Evolutionary conservation across 225 moss, liverwort and hornwort genomes (phyloP).

Genomic region (Asterella californica): DNA sequence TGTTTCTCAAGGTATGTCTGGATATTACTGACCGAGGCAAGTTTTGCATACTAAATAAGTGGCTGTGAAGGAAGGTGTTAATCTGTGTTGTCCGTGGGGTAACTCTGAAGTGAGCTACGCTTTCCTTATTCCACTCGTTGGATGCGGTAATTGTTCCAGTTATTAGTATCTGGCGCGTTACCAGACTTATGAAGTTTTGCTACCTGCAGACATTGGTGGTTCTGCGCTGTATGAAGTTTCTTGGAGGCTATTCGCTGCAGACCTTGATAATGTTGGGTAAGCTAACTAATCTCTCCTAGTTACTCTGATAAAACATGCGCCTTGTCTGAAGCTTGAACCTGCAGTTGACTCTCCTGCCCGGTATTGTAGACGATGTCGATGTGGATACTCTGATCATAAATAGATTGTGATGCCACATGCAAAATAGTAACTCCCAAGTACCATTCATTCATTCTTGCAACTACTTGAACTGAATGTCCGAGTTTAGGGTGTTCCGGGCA

Average conservation of each 20-base stretch:
- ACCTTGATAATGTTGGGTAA: conserved; percentile 41
- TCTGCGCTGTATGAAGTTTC: conserved; percentile 54
- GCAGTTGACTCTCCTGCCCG: too few species aligned
- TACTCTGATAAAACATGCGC: too few species aligned
- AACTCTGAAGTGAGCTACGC: neutral
- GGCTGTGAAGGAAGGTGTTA: neutral
- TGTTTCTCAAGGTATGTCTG: conserved; percentile 53
- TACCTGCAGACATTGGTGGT: conserved; percentile 23
- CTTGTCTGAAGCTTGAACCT: too few species aligned
- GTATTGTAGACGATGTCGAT: too few species aligned
- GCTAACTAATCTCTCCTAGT: neutral
- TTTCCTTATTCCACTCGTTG: neutral
- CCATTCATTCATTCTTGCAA: too few species aligned
- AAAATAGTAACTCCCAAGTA: too few species aligned
- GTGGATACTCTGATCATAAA: too few species aligned
- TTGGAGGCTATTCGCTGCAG: conserved; percentile 63
- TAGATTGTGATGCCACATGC: too few species aligned
- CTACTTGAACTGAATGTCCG: too few species aligned
- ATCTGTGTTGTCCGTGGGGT: neutral
- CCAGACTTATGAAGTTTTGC: neutral
- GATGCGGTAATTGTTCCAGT: neutral
- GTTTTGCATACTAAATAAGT: neutral
- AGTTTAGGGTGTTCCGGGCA: too few species aligned
- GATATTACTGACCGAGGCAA: neutral
- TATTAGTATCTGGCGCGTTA: neutral